Evolutionary conservation across 139 green algal species (phyloP).

Genomic region (Chlamydomonas sphaeroides): DNA sequence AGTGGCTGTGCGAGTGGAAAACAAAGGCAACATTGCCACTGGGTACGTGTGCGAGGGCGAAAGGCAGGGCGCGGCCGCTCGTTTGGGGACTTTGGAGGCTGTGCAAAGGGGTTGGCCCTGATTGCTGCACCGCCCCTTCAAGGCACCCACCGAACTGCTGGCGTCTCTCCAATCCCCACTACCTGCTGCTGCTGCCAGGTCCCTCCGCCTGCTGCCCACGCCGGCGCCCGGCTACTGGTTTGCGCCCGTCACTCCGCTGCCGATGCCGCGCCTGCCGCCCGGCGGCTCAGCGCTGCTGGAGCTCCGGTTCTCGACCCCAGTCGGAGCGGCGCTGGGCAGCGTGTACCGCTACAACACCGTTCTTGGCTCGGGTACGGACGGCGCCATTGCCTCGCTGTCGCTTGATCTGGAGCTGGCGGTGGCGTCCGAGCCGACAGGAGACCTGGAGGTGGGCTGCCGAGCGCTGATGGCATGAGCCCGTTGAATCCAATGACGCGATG

Average conservation of each 20-base stretch:
- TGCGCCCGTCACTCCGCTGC: neutral
- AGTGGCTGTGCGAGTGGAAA: neutral
- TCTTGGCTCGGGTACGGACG: neutral
- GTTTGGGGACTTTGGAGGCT: too few relatives aligned
- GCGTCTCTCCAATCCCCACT: neutral
- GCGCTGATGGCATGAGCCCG: neutral
- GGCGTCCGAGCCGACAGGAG: constrained; percentile 9
- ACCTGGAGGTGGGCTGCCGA: neutral
- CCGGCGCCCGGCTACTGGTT: neutral
- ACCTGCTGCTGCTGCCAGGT: neutral
- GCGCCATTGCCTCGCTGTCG: neutral
- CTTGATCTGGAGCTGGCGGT: constrained; percentile 17
- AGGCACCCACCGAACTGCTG: too few relatives aligned
- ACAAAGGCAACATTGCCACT: constrained; percentile 11
- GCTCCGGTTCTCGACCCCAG: neutral
- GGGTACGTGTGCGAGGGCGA: neutral
- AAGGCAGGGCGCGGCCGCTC: too few relatives aligned
- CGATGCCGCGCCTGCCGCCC: neutral
- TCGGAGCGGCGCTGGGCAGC: neutral
- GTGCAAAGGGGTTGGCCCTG: too few relatives aligned
- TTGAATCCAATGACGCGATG: too few relatives aligned
- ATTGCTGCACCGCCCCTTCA: too few relatives aligned
- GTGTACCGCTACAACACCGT: neutral
- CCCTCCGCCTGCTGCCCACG: too few relatives aligned
- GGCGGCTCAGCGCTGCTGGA: neutral